Evolutionary conservation across 2,329 filamentous ascomycete genomes (phyloP).

Genomic region (Colletotrichum sp.): DNA sequence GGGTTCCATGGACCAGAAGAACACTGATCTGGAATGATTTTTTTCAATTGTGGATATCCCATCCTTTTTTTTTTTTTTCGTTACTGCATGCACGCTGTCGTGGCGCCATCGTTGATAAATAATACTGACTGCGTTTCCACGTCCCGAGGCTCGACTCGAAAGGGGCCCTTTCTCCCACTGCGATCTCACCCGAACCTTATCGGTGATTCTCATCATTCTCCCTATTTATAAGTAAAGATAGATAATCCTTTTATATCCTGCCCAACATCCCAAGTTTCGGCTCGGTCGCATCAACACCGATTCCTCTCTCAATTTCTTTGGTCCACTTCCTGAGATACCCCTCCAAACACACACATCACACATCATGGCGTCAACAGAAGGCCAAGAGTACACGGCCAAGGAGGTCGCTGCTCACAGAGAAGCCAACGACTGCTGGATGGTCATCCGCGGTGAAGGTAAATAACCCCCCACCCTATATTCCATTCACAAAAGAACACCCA

Average conservation of each 20-base stretch:
- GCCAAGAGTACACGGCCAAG: slow-evolving; percentile 35
- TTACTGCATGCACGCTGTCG: background rate
- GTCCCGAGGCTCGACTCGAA: background rate
- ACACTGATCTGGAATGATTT: background rate
- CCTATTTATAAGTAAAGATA: background rate
- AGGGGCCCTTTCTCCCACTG: background rate
- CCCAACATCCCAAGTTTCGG: background rate
- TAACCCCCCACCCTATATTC: background rate
- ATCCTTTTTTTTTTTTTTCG: background rate
- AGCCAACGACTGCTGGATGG: slow-evolving; percentile 56
- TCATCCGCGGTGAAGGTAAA: slow-evolving; percentile 60
- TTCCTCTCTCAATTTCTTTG: background rate
- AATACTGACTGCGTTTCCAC: background rate
- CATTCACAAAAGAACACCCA: background rate
- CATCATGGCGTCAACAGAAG: slow-evolving; percentile 20
- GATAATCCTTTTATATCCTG: background rate
- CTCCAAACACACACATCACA: background rate
- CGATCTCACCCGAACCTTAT: background rate
- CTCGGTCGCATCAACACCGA: background rate
- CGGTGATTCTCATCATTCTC: background rate
- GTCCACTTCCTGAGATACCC: background rate
- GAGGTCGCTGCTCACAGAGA: slow-evolving; percentile 56
- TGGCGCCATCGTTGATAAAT: slow-evolving; percentile 10
- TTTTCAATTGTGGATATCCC: slow-evolving; percentile 13
- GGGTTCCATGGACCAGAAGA: background rate